Conservation (phyloP, 495 filamentous ascomycete genomes). For the Trichoderma reesei region DNA sequence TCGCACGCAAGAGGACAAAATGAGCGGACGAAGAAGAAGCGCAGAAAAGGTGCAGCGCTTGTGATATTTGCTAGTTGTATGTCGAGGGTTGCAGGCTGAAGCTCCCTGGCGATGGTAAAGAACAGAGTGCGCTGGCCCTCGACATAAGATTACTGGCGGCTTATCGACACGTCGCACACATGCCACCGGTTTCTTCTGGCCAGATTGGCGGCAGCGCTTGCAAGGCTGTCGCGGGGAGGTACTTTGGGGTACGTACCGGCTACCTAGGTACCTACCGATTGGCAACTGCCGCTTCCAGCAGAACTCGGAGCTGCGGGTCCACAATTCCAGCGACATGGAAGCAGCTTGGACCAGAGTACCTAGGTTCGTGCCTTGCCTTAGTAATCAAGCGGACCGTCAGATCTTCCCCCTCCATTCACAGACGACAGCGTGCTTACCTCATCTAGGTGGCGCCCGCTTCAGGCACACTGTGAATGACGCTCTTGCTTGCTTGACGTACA, state of each 20-base stretch:
- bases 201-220: not conserved
- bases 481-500: not conserved
- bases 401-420: not conserved
- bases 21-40: not conserved
- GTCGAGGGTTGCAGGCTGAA: not conserved
- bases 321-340: too few species aligned
- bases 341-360: too few species aligned
- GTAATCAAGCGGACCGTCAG: not conserved
- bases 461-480: constrained; percentile 9
- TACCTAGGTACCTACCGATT: too few species aligned
- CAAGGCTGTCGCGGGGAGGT: constrained; percentile 1
- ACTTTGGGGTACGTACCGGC: not conserved
- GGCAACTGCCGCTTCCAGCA: not conserved
- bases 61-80: not conserved
- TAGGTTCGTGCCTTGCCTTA: not conserved
- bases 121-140: not conserved
- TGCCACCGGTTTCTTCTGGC: not conserved
- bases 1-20: not conserved
- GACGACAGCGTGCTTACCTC: not conserved
- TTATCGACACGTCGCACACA: constrained; percentile 8
- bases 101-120: not conserved
- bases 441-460: constrained; percentile 1
- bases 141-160: not conserved
- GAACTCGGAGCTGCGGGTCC: not conserved
- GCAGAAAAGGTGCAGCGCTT: not conserved